Evolutionary conservation across 2,329 filamentous ascomycete genomes (phyloP).

Genomic region (Stagonosporopsis chrysanthemi): DNA sequence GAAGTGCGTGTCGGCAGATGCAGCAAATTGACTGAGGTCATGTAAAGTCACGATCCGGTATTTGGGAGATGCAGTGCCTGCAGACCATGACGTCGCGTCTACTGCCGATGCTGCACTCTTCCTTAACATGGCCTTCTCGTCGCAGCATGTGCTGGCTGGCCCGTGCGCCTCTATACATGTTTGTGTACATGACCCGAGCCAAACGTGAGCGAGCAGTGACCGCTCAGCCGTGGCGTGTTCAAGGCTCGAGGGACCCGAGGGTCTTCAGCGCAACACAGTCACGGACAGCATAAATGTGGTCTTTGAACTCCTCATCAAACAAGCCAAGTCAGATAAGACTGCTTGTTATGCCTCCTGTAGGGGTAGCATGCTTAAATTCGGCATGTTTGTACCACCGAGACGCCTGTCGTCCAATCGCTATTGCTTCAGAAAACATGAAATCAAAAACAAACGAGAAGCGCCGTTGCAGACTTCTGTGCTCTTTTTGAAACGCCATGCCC

Average conservation of each 20-base stretch:
- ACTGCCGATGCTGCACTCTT: background rate
- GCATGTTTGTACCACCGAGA: background rate
- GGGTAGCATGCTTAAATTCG: background rate
- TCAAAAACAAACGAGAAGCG: constrained; percentile 18
- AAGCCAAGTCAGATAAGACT: background rate
- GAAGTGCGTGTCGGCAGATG: background rate
- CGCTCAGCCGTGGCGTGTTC: background rate
- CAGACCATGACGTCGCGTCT: background rate
- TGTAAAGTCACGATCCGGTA: background rate
- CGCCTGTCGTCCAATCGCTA: constrained; percentile 1
- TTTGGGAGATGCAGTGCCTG: background rate
- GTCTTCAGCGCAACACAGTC: background rate
- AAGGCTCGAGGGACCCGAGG: background rate
- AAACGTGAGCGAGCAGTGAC: background rate
- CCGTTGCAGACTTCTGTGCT: constrained; percentile 16
- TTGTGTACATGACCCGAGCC: background rate
- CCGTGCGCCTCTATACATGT: background rate
- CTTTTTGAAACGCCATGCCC: constrained; percentile 38
- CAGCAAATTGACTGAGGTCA: constrained; percentile 5
- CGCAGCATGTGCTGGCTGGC: too few relatives aligned
- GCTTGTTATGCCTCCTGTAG: background rate
- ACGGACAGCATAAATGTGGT: background rate
- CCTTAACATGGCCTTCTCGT: too few relatives aligned
- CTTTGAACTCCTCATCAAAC: background rate
- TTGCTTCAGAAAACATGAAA: background rate